Evolutionary conservation across 2,329 filamentous ascomycete species (phyloP), one percentile per base, ranked within the genome.

Genomic region (Aspergillus ustus): DNA sequence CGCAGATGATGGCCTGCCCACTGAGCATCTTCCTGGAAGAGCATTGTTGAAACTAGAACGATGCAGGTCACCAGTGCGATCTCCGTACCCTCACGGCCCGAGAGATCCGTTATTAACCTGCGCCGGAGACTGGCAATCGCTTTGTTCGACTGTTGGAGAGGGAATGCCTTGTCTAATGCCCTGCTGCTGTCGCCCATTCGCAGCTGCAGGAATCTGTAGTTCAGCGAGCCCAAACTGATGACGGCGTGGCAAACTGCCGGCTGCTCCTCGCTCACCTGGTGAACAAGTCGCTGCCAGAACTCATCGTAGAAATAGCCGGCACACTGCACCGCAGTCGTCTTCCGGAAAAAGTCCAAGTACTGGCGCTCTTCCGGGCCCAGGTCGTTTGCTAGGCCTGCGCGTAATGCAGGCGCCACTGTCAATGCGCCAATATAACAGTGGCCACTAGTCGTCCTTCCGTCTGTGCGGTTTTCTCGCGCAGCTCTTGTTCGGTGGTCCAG

Each of bases 211-310:
- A 70, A 70, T 29, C 66, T 63, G 44, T 65, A 64, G 56, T 73
- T 69, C 37, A 72, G 63, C 25, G 66, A 67, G 28, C 69, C 67
- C 44, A 72, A 55, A 7, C 68, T 67, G 40, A 72, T 70, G 15
- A 66, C 61, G 4, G 69, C 69, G 53, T 73, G 69, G 20, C 66
- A 61, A 17, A 73, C 66, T 13, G 70, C 67, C 8, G 61, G 56
- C 37, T 72, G 59, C 7, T 50, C 59, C 29, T 68, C 65, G 44
- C 65, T 64, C 9, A 63, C 58, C 40, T 68, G 65, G 44, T 67
- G 66, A 2, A 68, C 63, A 19, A 68, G 37, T 28, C 62, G 62
- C 44, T 65, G 56, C 63, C 66, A 67, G 25, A 67, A 67, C 19
- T 65, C 62, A 20, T 55, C 52, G 22, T 55, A 40, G 43, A 55